These are phyloP conservation scores for Cladorrhinum sp. DNA, from an alignment of 2,329 filamentous ascomycete species.

Conservation along the genomic window DNA sequence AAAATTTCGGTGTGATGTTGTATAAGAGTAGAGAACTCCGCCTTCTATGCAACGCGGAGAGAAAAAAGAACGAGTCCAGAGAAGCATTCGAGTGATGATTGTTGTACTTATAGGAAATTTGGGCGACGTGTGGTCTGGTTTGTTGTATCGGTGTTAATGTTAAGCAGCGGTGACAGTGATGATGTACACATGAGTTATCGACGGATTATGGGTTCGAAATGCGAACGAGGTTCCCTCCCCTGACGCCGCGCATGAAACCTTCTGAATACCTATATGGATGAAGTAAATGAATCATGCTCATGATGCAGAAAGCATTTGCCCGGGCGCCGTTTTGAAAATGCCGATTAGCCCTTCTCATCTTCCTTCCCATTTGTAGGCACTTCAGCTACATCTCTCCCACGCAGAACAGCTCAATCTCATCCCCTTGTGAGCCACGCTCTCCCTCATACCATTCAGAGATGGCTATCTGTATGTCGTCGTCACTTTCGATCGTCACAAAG, in stretches of 20 bases:
- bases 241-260: background rate
- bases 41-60: background rate
- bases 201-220: background rate
- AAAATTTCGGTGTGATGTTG: background rate
- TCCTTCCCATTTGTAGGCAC: background rate
- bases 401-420: constrained; percentile 88
- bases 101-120: background rate
- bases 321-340: constrained; percentile 14
- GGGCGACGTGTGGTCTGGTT: background rate
- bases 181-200: background rate
- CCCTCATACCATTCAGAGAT: constrained; percentile 91
- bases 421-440: constrained; percentile 57
- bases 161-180: background rate
- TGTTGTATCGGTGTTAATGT: background rate
- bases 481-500: constrained; percentile 87
- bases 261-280: background rate
- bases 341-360: background rate
- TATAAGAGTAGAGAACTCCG: background rate
- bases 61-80: background rate
- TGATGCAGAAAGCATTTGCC: constrained; percentile 4
- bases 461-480: constrained; percentile 94
- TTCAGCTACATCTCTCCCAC: constrained; percentile 44
- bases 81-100: background rate
- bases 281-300: background rate
- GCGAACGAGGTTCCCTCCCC: background rate